phyloP scores from a whole-genome alignment of 805 yeast species.

The Schwanniomyces vanrijiae region DNA sequence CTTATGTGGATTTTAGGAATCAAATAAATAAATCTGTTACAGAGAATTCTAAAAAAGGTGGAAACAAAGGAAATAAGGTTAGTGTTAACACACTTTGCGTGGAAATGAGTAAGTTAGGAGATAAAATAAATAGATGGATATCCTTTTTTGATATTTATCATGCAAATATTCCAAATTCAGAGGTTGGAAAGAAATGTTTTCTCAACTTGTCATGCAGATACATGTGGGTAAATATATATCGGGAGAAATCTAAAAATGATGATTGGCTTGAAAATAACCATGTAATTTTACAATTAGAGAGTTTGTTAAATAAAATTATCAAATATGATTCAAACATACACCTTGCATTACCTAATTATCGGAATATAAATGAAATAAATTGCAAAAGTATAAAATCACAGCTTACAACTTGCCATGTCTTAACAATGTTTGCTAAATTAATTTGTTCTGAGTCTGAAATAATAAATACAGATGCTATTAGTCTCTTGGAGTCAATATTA shows the following conservation, averaged over 20 bases:
- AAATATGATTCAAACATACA: slow-evolving; percentile 13
- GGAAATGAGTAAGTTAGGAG: slow-evolving; percentile 37
- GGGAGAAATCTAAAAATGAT: slow-evolving; percentile 25
- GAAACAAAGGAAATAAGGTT: slow-evolving; percentile 24
- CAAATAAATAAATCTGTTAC: slow-evolving; percentile 19
- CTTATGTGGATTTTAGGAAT: slow-evolving; percentile 32
- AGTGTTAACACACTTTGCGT: slow-evolving; percentile 35
- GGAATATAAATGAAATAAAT: slow-evolving; percentile 57
- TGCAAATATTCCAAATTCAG: slow-evolving; percentile 4
- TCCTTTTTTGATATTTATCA: slow-evolving; percentile 28
- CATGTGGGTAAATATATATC: slow-evolving; percentile 35
- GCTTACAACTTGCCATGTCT: slow-evolving; percentile 68
- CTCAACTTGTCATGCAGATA: slow-evolving; percentile 16
- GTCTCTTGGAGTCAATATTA: slow-evolving; percentile 48
- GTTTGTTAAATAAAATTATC: slow-evolving; percentile 11
- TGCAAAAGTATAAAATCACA: slow-evolving; percentile 53
- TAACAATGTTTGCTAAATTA: slow-evolving; percentile 60
- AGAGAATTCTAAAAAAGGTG: slow-evolving; percentile 15
- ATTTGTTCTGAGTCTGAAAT: slow-evolving; percentile 33
- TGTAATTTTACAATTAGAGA: slow-evolving; percentile 22
- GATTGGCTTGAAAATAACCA: slow-evolving; percentile 30
- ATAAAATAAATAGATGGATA: slow-evolving; percentile 52
- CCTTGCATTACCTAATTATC: slow-evolving; percentile 56
- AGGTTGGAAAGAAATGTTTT: not conserved
- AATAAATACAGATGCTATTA: slow-evolving; percentile 32